These are phyloP conservation scores for Chalaropsis ovoidea DNA, from an alignment of 2,329 filamentous ascomycete genomes.

Conservation along the genomic window DNA sequence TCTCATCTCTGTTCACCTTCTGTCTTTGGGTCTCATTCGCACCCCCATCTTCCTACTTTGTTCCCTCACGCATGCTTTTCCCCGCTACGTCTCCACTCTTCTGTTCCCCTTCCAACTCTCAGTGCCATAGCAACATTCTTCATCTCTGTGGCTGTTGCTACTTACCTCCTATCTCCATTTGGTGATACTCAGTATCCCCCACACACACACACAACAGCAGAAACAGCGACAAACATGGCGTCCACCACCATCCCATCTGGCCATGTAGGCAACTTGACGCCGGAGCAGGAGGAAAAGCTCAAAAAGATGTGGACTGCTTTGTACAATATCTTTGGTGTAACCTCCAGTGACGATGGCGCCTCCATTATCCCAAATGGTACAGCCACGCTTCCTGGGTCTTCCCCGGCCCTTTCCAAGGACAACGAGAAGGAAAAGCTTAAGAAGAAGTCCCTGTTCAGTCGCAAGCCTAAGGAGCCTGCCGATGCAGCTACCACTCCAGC, in stretches of 20 bases:
- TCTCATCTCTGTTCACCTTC: neutral
- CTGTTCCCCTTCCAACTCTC: slow-evolving; percentile 12
- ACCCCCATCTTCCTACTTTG: neutral
- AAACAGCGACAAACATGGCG: slow-evolving; percentile 18
- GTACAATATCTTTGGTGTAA: slow-evolving; percentile 64
- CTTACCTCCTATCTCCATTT: slow-evolving; percentile 1
- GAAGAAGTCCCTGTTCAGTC: slow-evolving; percentile 58
- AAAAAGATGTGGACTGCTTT: slow-evolving; percentile 74
- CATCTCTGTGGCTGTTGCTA: neutral
- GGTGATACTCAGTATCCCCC: neutral
- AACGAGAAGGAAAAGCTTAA: slow-evolving; percentile 64
- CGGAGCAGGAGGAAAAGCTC: slow-evolving; percentile 79
- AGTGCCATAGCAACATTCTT: slow-evolving; percentile 8
- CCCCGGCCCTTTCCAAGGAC: slow-evolving; percentile 30
- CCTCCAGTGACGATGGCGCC: slow-evolving; percentile 20
- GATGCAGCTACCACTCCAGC: slow-evolving; percentile 35
- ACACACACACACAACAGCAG: neutral
- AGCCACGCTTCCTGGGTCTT: slow-evolving; percentile 30
- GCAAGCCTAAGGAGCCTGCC: slow-evolving; percentile 47
- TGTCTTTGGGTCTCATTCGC: neutral
- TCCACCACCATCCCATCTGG: slow-evolving; percentile 47
- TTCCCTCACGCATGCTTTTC: neutral
- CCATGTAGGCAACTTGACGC: slow-evolving; percentile 75
- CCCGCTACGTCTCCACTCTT: slow-evolving; percentile 20
- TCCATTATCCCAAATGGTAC: slow-evolving; percentile 24